Conservation (phyloP, 1,284 basidiomycete genomes). For the Clitocybe nebularis region DNA sequence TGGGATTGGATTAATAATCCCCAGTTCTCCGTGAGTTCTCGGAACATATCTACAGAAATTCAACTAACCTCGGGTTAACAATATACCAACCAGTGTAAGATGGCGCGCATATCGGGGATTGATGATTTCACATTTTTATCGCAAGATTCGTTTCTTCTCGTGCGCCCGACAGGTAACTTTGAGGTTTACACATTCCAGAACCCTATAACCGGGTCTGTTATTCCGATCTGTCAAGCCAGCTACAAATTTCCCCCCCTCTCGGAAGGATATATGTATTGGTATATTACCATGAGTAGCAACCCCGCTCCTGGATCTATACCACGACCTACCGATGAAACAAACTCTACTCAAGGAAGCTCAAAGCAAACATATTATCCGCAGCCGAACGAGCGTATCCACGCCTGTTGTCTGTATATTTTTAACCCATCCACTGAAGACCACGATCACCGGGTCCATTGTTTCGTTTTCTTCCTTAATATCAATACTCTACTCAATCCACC, state of each 20-base stretch:
- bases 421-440: slow-evolving; percentile 30
- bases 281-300: slow-evolving; percentile 45
- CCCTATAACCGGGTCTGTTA: slow-evolving; percentile 24
- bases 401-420: slow-evolving; percentile 43
- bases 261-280: slow-evolving; percentile 42
- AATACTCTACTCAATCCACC: slow-evolving; percentile 38
- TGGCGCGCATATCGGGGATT: slow-evolving; percentile 34
- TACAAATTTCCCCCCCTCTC: slow-evolving; percentile 40
- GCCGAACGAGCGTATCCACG: slow-evolving; percentile 43
- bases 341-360: slow-evolving; percentile 6
- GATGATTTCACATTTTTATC: slow-evolving; percentile 51
- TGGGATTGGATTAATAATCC: slow-evolving; percentile 42
- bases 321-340: slow-evolving; percentile 3
- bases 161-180: slow-evolving; percentile 39
- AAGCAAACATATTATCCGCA: slow-evolving; percentile 38
- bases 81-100: slow-evolving; percentile 29
- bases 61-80: slow-evolving; percentile 1
- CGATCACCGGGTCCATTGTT: slow-evolving; percentile 34
- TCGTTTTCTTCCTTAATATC: slow-evolving; percentile 47
- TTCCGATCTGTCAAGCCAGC: slow-evolving; percentile 29
- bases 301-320: slow-evolving; percentile 37
- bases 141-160: slow-evolving; percentile 38
- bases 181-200: slow-evolving; percentile 44
- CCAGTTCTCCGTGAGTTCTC: slow-evolving; percentile 31
- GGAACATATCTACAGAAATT: slow-evolving; percentile 3